Conservation (phyloP, 164 flowering plant species). For the Annona cherimola region DNA sequence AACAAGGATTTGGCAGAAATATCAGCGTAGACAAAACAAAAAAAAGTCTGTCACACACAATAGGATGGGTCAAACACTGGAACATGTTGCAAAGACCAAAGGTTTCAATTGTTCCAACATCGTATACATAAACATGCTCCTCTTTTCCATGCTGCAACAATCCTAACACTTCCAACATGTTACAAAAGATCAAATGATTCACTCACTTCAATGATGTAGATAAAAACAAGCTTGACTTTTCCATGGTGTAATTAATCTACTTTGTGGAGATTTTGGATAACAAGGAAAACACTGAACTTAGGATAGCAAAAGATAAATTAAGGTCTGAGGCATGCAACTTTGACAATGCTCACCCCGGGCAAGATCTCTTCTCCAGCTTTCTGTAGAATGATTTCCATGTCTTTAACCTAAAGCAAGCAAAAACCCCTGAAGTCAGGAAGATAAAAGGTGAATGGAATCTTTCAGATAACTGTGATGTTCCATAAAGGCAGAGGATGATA, state of each 20-base stretch:
- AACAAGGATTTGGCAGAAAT: neutral
- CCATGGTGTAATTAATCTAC: neutral
- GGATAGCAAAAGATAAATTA: neutral
- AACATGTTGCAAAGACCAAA: neutral
- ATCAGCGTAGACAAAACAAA: too few species aligned
- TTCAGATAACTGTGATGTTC: neutral
- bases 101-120: neutral
- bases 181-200: neutral
- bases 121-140: neutral
- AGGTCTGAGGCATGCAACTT: neutral
- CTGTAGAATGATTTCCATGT: constrained; percentile 74
- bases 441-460: neutral
- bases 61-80: neutral
- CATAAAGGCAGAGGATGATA: neutral
- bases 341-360: constrained; percentile 57
- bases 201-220: neutral
- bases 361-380: constrained; percentile 68
- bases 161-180: neutral
- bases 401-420: constrained; percentile 52
- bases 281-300: neutral
- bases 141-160: neutral
- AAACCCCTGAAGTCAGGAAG: neutral
- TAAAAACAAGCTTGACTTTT: neutral
- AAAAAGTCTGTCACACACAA: neutral
- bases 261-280: too few species aligned